Evolutionary conservation across 306 rosid species (phyloP).

Genomic region (Cucumis melo): DNA sequence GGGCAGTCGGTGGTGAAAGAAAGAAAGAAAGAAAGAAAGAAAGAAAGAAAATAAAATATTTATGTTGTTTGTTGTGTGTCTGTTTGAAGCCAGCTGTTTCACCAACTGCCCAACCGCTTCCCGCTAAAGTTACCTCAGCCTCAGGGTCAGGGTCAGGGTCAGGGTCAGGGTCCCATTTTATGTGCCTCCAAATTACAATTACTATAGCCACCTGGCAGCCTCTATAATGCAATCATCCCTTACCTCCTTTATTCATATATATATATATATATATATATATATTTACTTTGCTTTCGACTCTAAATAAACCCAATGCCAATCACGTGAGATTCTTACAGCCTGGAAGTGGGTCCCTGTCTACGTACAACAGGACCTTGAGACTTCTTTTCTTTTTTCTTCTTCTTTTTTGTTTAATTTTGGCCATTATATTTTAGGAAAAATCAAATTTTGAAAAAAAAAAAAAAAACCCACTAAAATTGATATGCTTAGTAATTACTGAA

Average conservation of each 20-base stretch:
- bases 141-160: too few relatives aligned
- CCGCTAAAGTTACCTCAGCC: conserved; percentile 5
- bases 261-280: too few relatives aligned
- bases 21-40: too few relatives aligned
- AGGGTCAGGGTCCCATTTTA: conserved; percentile 1
- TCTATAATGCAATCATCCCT: not conserved
- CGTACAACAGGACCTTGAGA: conserved; percentile 34
- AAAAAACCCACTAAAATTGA: too few relatives aligned
- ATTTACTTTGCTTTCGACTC: conserved; percentile 24
- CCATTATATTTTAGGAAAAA: too few relatives aligned
- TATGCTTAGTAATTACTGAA: too few relatives aligned
- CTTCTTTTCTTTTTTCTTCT: not conserved
- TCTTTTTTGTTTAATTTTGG: not conserved
- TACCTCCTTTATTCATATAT: too few relatives aligned
- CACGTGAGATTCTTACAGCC: conserved; percentile 96
- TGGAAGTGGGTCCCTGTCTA: conserved; percentile 71
- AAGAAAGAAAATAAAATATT: too few relatives aligned
- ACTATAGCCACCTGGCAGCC: not conserved
- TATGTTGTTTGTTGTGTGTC: too few relatives aligned
- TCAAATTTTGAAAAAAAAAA: too few relatives aligned
- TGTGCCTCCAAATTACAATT: not conserved
- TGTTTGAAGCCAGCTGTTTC: conserved; percentile 4
- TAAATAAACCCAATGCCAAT: conserved; percentile 38
- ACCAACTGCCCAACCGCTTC: conserved; percentile 62
- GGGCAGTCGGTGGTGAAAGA: not conserved